phyloP scores from a whole-genome alignment of 116 monocot genomes.

The Iris pallida region DNA sequence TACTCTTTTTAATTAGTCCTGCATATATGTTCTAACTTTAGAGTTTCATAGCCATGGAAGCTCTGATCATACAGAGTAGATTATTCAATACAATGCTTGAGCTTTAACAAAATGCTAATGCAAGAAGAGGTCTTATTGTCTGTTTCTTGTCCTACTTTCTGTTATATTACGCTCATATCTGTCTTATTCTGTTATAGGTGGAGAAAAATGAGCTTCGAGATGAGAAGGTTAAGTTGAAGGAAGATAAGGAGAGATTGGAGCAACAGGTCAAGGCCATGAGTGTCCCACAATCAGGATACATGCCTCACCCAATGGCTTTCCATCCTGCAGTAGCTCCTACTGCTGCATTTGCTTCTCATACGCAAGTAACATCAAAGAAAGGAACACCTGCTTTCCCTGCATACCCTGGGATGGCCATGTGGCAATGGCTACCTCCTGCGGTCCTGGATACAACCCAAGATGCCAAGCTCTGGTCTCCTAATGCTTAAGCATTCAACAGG shows the following conservation, averaged over 20 bases:
- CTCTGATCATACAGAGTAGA: too few species aligned
- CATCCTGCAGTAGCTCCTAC: constrained; percentile 31
- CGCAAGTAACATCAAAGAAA: constrained; percentile 24
- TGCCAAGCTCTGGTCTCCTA: constrained; percentile 59
- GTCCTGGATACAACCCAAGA: constrained; percentile 64
- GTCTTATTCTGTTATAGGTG: constrained; percentile 19
- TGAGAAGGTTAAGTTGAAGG: constrained; percentile 62
- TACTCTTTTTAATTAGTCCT: too few species aligned
- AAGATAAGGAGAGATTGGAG: constrained; percentile 65
- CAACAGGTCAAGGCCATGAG: constrained; percentile 53
- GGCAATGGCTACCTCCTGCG: constrained; percentile 61
- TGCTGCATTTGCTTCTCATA: constrained; percentile 24
- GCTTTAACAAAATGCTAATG: too few species aligned
- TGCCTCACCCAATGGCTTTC: constrained; percentile 53
- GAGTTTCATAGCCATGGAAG: too few species aligned
- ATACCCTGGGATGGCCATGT: constrained; percentile 51
- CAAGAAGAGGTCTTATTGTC: too few species aligned
- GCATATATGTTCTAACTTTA: too few species aligned
- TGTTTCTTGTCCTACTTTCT: too few species aligned
- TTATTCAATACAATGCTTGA: too few species aligned
- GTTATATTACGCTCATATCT: neutral
- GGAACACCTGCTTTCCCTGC: constrained; percentile 12
- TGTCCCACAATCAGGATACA: constrained; percentile 40
- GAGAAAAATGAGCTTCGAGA: constrained; percentile 73
- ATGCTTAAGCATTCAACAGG: constrained; percentile 32